Conservation (phyloP, 192 early-diverging fungal species). For the Geranomyces variabilis region DNA sequence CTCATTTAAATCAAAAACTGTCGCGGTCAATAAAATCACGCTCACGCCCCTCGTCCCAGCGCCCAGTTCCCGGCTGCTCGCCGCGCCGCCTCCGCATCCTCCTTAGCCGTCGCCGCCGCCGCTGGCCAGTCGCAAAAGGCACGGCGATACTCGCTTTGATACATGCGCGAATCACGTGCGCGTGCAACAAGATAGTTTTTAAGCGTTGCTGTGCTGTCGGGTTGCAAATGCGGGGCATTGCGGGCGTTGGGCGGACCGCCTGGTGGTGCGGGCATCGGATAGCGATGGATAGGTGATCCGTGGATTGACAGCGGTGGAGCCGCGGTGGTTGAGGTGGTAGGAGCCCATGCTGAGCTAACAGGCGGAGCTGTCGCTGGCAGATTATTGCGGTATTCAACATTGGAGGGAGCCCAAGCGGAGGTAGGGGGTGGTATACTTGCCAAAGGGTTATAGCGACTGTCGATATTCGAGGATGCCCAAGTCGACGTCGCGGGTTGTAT, state of each 20-base stretch:
- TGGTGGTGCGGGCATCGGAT: not conserved
- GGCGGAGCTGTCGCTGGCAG: not conserved
- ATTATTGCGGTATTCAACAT: not conserved
- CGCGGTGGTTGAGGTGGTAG: not conserved
- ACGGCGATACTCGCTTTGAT: not conserved
- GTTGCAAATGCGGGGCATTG: not conserved
- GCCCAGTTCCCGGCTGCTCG: too few relatives aligned
- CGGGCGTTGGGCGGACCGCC: not conserved
- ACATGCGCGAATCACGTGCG: constrained; percentile 9
- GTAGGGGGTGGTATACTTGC: not conserved
- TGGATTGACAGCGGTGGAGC: not conserved
- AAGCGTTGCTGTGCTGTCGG: not conserved
- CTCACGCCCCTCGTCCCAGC: too few relatives aligned
- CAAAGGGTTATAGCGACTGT: too few relatives aligned
- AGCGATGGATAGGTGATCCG: not conserved
- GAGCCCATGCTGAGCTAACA: not conserved
- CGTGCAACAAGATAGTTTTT: not conserved
- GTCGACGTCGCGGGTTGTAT: too few relatives aligned
- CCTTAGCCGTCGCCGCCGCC: not conserved
- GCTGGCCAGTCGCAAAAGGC: constrained; percentile 3
- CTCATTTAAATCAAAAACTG: too few relatives aligned
- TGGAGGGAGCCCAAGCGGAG: not conserved
- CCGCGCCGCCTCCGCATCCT: too few relatives aligned
- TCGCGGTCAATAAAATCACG: too few relatives aligned
- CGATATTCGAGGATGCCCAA: too few relatives aligned